Percentiles rank a stretch among this genome's conserved stretches.
Evolutionary conservation across 306 rosid genomes (phyloP).

Genomic region (Inga laurina): DNA sequence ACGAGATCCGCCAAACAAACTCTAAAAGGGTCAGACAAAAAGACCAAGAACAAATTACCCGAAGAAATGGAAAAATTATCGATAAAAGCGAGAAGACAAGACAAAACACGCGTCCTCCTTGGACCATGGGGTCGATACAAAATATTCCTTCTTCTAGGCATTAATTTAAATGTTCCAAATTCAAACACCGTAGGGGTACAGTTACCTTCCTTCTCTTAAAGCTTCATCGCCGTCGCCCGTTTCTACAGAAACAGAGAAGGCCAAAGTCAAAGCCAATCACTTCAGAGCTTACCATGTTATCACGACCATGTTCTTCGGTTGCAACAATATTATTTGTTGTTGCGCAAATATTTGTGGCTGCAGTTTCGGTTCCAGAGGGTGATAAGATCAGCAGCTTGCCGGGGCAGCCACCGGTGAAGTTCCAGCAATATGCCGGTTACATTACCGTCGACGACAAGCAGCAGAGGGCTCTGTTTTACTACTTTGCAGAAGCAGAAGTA

Average conservation of each 20-base stretch:
- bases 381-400: slow-evolving; percentile 62
- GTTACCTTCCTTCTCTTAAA: neutral
- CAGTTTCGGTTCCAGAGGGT: slow-evolving; percentile 29
- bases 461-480: slow-evolving; percentile 73
- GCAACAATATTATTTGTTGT: slow-evolving; percentile 19
- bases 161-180: neutral
- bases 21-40: neutral
- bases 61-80: neutral
- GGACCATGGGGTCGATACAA: neutral
- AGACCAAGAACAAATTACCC: neutral
- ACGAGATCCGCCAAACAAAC: neutral
- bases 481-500: slow-evolving; percentile 74
- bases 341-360: slow-evolving; percentile 31
- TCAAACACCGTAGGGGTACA: neutral
- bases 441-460: slow-evolving; percentile 60
- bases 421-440: slow-evolving; percentile 81
- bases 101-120: neutral
- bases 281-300: slow-evolving; percentile 41
- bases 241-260: neutral
- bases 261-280: neutral
- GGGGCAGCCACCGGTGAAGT: slow-evolving; percentile 75
- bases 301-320: slow-evolving; percentile 38
- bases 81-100: neutral
- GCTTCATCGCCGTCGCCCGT: neutral
- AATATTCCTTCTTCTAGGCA: neutral